phyloP scores from a whole-genome alignment of 1,284 basidiomycete genomes.

The Sanghuangporus weigelae region DNA sequence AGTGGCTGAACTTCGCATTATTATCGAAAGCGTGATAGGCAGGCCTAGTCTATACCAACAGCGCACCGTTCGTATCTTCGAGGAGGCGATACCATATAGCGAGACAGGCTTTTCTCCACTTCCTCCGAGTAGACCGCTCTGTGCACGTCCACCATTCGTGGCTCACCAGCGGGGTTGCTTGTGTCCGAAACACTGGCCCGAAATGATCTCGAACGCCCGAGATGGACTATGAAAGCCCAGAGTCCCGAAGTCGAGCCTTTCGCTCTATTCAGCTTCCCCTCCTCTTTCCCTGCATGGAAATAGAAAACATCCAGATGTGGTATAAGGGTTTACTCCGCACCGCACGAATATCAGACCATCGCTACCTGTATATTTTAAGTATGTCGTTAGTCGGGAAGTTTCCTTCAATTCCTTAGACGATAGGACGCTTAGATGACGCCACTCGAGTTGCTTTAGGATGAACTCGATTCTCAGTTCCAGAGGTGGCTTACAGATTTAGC shows the following conservation, averaged over 20 bases:
- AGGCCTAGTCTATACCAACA: neutral
- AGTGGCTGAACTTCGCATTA: neutral
- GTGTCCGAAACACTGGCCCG: neutral
- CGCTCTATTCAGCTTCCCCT: neutral
- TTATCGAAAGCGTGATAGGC: neutral
- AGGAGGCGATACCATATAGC: neutral
- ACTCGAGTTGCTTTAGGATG: no score
- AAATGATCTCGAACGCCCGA: neutral
- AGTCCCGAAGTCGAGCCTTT: neutral
- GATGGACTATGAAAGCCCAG: neutral
- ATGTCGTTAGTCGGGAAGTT: no score
- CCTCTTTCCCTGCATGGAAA: no score
- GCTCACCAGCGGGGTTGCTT: neutral
- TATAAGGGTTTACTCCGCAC: no score
- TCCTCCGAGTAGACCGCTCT: neutral
- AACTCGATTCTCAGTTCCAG: no score
- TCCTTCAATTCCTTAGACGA: no score
- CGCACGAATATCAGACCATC: no score
- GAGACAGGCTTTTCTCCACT: constrained; percentile 1
- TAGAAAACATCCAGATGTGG: no score
- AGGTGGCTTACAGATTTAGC: no score
- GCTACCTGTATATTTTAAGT: no score
- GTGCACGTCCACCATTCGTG: neutral
- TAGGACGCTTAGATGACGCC: no score
- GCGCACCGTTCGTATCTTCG: neutral